These are phyloP conservation scores for Phytophthora ramorum DNA, from an alignment of 352 stramenopile species.

Conservation along the genomic window DNA sequence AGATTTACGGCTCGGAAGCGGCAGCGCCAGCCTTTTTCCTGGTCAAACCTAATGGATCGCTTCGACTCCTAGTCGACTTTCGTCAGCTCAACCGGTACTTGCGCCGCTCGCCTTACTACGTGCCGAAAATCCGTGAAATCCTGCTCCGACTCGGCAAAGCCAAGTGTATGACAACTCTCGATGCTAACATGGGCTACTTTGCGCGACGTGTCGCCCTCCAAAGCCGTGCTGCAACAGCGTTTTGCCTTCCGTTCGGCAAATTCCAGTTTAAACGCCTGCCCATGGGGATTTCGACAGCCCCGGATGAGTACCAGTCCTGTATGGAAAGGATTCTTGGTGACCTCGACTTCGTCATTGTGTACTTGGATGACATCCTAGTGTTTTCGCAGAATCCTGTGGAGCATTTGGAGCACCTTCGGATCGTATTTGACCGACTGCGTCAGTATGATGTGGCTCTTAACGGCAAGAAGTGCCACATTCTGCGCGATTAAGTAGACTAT, in stretches of 20 bases:
- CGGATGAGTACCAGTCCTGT: conserved; percentile 14
- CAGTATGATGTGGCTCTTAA: neutral
- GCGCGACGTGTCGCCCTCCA: no score
- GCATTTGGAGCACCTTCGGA: neutral
- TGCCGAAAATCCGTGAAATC: neutral
- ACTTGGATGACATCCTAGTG: conserved; percentile 15
- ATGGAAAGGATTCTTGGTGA: conserved; percentile 9
- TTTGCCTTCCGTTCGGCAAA: conserved; percentile 1
- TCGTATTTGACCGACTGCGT: neutral
- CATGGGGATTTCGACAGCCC: conserved; percentile 9
- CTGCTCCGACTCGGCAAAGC: neutral
- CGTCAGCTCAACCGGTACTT: conserved; percentile 9
- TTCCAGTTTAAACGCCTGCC: conserved; percentile 7
- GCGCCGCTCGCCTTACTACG: conserved; percentile 6
- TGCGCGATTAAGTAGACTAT: conserved; percentile 2
- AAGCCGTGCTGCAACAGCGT: neutral
- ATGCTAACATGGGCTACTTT: conserved; percentile 14
- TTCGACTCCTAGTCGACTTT: conserved; percentile 8
- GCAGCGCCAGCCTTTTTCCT: conserved; percentile 9
- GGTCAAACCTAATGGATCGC: neutral
- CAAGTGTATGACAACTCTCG: conserved; percentile 2
- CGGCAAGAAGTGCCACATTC: neutral
- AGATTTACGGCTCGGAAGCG: conserved; percentile 11
- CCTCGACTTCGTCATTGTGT: neutral
- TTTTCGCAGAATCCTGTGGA: neutral